phyloP scores from a whole-genome alignment of 768 basidiomycete species.

The Leccinum barrowsii region DNA sequence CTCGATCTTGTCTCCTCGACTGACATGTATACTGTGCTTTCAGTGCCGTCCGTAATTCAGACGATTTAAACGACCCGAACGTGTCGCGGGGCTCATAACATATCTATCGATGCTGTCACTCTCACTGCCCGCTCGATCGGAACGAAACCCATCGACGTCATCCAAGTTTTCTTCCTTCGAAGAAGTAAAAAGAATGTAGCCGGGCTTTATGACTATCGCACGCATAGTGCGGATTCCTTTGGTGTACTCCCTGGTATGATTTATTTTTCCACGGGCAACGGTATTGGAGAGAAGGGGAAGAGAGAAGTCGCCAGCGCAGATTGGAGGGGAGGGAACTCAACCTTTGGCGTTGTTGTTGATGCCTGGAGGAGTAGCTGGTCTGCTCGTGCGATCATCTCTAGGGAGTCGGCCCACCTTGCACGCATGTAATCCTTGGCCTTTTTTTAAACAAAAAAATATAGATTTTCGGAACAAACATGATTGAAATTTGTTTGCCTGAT shows the following conservation, averaged over 20 bases:
- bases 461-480: neutral
- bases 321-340: neutral
- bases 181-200: slow-evolving; percentile 10
- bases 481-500: neutral
- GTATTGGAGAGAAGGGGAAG: slow-evolving; percentile 3
- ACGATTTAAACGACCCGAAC: neutral
- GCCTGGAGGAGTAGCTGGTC: neutral
- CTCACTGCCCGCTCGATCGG: slow-evolving; percentile 14
- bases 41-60: neutral
- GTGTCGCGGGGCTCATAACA: neutral
- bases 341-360: neutral
- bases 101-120: neutral
- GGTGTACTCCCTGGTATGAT: slow-evolving; percentile 19
- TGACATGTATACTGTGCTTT: neutral
- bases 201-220: slow-evolving; percentile 28
- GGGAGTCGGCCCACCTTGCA: neutral
- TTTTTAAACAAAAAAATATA: neutral
- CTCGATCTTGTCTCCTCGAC: neutral
- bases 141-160: slow-evolving; percentile 9
- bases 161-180: slow-evolving; percentile 9
- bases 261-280: slow-evolving; percentile 13
- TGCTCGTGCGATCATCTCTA: neutral
- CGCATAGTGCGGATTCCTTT: slow-evolving; percentile 21
- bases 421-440: neutral
- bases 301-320: neutral